Percentiles rank a stretch among this genome's conserved stretches.
phyloP scores from a whole-genome alignment of 1,284 basidiomycete species.

The Tylopilus sp. region DNA sequence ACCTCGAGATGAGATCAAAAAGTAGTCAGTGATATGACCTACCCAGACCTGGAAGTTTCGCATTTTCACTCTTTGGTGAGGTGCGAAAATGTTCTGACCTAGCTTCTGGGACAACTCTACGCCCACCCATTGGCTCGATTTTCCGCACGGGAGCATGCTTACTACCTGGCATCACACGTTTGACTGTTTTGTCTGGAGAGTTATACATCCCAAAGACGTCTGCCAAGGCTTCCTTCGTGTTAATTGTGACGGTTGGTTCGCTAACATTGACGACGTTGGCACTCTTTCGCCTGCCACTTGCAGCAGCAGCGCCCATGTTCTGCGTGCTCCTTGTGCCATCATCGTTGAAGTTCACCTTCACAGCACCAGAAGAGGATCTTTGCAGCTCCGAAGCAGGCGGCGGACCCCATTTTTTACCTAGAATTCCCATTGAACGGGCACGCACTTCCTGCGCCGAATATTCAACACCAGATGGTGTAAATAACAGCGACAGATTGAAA shows the following conservation, averaged over 20 bases:
- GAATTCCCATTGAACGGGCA: conserved; percentile 69
- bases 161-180: conserved; percentile 48
- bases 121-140: conserved; percentile 45
- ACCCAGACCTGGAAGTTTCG: conserved; percentile 40
- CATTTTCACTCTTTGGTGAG: conserved; percentile 37
- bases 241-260: conserved; percentile 70
- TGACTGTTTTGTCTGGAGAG: conserved; percentile 73
- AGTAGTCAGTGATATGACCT: conserved; percentile 22
- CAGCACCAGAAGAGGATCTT: conserved; percentile 29
- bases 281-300: conserved; percentile 38
- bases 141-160: conserved; percentile 67
- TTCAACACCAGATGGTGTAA: conserved; percentile 61
- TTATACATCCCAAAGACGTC: conserved; percentile 95
- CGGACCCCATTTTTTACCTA: conserved; percentile 75
- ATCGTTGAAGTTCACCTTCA: conserved; percentile 50
- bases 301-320: conserved; percentile 34
- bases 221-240: conserved; percentile 86
- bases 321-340: conserved; percentile 45
- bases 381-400: conserved; percentile 48
- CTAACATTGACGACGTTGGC: conserved; percentile 26
- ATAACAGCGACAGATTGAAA: conserved; percentile 63
- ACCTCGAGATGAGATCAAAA: not conserved
- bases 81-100: conserved; percentile 32
- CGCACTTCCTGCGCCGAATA: conserved; percentile 72
- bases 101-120: conserved; percentile 14